Evolutionary conservation across 2,329 filamentous ascomycete genomes (phyloP).

Genomic region (Penicillium sp.): DNA sequence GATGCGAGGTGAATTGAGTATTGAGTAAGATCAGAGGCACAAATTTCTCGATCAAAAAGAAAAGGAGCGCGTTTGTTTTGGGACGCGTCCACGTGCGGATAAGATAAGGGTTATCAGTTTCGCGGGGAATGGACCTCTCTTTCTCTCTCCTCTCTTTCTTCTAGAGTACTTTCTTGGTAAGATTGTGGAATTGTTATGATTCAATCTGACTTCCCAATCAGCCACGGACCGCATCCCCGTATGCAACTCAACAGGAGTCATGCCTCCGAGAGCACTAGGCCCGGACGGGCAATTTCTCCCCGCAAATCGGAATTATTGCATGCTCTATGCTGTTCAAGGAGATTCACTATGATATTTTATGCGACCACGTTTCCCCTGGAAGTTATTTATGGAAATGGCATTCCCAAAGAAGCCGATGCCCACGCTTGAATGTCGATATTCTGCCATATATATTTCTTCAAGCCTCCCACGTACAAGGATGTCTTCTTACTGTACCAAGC

Average conservation of each 20-base stretch:
- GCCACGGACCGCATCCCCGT: background rate
- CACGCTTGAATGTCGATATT: too few relatives aligned
- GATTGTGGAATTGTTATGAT: background rate
- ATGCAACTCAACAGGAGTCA: background rate
- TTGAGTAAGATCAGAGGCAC: background rate
- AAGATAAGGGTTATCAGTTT: background rate
- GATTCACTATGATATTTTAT: too few relatives aligned
- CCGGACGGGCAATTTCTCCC: background rate
- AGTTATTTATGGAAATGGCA: too few relatives aligned
- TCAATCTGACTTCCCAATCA: background rate
- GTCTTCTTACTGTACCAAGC: too few relatives aligned
- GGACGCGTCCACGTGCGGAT: conserved; percentile 16
- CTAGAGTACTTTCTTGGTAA: background rate
- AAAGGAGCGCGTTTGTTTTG: conserved; percentile 12
- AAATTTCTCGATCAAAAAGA: conserved; percentile 6
- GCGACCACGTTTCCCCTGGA: too few relatives aligned
- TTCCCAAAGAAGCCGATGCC: too few relatives aligned
- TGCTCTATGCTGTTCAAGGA: background rate
- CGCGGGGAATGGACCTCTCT: background rate
- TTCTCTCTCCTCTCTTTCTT: background rate
- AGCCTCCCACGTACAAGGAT: too few relatives aligned
- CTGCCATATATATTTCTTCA: too few relatives aligned
- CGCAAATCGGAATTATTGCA: background rate
- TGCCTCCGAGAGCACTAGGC: background rate
- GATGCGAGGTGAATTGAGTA: background rate